These are phyloP conservation scores for Eutrema yunnanense DNA, from an alignment of 345 rosid genomes.

Conservation along the genomic window DNA sequence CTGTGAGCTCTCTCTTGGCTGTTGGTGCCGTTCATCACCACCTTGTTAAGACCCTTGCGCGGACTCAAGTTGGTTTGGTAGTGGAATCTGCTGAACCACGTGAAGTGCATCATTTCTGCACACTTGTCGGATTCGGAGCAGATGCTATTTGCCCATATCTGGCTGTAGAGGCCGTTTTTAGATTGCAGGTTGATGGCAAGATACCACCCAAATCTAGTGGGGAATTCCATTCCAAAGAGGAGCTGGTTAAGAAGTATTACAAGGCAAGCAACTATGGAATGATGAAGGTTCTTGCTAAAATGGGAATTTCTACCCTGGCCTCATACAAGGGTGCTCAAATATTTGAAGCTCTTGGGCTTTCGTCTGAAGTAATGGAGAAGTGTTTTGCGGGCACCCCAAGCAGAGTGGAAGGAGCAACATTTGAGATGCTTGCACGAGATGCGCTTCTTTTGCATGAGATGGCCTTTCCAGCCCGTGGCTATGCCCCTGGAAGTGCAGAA, in stretches of 20 bases:
- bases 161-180: slow-evolving; percentile 77
- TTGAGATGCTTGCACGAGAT: slow-evolving; percentile 95
- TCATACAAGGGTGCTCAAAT: slow-evolving; percentile 99
- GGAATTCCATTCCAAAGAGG: slow-evolving; percentile 75
- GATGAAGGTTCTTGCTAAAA: slow-evolving; percentile 99
- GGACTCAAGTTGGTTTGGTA: slow-evolving; percentile 84
- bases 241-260: slow-evolving; percentile 84
- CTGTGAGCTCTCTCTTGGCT: slow-evolving; percentile 96
- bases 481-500: slow-evolving; percentile 96
- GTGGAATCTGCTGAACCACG: slow-evolving; percentile 99
- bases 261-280: slow-evolving; percentile 98
- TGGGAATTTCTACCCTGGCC: slow-evolving; percentile 98
- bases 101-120: slow-evolving; percentile 99
- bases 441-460: slow-evolving; percentile 73
- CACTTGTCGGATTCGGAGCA: slow-evolving; percentile 93
- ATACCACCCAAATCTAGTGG: slow-evolving; percentile 85
- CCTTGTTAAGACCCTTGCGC: slow-evolving; percentile 81
- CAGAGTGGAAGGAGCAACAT: slow-evolving; percentile 98
- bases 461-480: slow-evolving; percentile 73
- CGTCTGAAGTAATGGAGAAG: slow-evolving; percentile 92
- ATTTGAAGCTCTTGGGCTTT: slow-evolving; percentile 96
- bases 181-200: slow-evolving; percentile 93
- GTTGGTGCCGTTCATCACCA: slow-evolving; percentile 99
- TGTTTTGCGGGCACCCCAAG: slow-evolving; percentile 99
- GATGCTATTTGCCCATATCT: slow-evolving; percentile 98